Evolutionary conservation across 805 yeast genomes (phyloP), one percentile per base, ranked within the genome.

Genomic region (Hanseniaspora vineae): DNA sequence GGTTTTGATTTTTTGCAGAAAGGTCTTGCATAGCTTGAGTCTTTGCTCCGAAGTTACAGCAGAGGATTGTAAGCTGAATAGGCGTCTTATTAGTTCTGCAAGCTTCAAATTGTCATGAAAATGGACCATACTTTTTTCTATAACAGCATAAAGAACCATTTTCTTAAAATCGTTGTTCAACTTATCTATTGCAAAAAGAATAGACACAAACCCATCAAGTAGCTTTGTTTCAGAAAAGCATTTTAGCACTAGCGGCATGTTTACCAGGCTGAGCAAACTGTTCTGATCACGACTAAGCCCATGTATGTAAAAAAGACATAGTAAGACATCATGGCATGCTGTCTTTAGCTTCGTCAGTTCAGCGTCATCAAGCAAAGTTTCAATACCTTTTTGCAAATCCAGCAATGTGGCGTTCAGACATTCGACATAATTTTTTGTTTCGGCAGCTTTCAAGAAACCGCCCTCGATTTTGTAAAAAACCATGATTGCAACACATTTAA

Each of bases 391-490:
- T 23, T 23, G 6, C 29, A 23, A 23, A 5, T 23, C 29, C 29
- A 23, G 29, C 29, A 33, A 33, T 33, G 37, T n/a, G 15, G 6
- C 37, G 17, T 37, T 37, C 17, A 37, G n/a, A n/a, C 6, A 17
- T 3, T 15, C 15, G 8, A 37, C 3, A 35, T 37, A 37, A n/a
- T n/a, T 15, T 15, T 37, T 18, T 17, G 29, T 13, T 6, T 31
- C 31, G 9, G 17, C 18, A 9, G 29, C 9, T 15, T 17, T 18
- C 17, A 44, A 39, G 6, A 39, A 31, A 6, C 29, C 10, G 3
- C 46, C 46, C 14, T 44, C 42, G 39, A 40, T 39, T 39, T 31
- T 39, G 31, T 44, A 39, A 37, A 44, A 44, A 8, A 44, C 32
- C n/a, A 29, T 17, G 13, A 44, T 37, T 20, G 42, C 20, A 5